Evolutionary conservation across 2,329 filamentous ascomycete genomes (phyloP), one percentile per base, ranked within the genome.

Genomic region (Fusarium sp.): DNA sequence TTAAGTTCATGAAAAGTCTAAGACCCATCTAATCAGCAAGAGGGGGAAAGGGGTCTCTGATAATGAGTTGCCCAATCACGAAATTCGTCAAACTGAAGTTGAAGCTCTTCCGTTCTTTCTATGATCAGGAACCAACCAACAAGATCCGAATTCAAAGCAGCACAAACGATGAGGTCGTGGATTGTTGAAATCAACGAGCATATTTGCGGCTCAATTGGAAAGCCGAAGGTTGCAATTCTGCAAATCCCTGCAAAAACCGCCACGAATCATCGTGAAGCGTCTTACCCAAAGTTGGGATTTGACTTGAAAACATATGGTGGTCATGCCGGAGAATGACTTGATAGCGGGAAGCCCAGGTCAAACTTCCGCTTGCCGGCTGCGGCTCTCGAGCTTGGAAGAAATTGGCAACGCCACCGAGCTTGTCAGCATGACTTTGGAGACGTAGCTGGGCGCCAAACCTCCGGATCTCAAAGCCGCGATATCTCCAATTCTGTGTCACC

Each of bases 1-100:
- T 73, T 73, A 73, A 70, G 71, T 73, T 73, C 70, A 68, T 49
- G 63, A 70, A 70, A 70, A 71, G 59, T 56, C 50, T 53, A 69
- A 66, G 68, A 56, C 62, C 64, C 69, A 73, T 73, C 65, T 73
- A 69, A 73, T 70, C 63, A 65, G 48, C 24, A 53, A 51, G 48
- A 60, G 53, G 40, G 54, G 45, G 62, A 62, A 71, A 68, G 65
- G 70, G 70, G 66, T 63, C 60, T 39, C 44, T 28, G 46, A 28
- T 61, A 46, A 40, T 59, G 38, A 55, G 52, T 49, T 56, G 43
- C 39, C 70, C 70, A 73, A 73, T 70, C 67, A 70, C 50, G 38
- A 50, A 39, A 45, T 39, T 28, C 12, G 30, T 21, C 26, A 50
- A 62, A 19, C 23, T 34, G 56, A 50, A 36, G 34, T 50, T 20